Percentiles rank a stretch among this genome's conserved stretches.
These are phyloP conservation scores for Aegilops speltoides DNA, from an alignment of 176 grass and related monocot species.

Conservation along the genomic window DNA sequence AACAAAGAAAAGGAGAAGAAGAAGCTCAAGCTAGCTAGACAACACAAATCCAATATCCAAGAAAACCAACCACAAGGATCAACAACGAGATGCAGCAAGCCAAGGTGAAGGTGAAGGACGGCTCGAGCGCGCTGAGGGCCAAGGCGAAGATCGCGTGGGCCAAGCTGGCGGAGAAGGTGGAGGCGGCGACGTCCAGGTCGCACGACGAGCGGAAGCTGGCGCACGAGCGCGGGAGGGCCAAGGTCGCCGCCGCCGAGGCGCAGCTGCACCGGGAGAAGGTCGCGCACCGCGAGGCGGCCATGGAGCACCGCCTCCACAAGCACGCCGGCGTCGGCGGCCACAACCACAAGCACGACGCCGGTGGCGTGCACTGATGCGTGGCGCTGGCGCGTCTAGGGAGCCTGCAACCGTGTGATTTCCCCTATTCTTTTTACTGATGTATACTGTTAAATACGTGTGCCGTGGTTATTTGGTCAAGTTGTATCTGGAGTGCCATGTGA, in stretches of 20 bases:
- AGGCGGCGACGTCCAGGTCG: conserved; percentile 27
- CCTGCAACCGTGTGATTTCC: not conserved
- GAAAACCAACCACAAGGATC: too few relatives aligned
- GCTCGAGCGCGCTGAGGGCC: conserved; percentile 35
- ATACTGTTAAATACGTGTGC: not conserved
- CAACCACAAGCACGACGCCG: not conserved
- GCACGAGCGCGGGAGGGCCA: conserved; percentile 49
- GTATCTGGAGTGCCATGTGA: not conserved
- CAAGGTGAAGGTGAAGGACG: conserved; percentile 53
- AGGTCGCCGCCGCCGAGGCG: conserved; percentile 51
- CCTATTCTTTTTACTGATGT: not conserved
- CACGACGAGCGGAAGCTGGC: conserved; percentile 36
- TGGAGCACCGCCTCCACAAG: not conserved
- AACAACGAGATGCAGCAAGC: not conserved
- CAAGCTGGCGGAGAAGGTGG: conserved; percentile 40
- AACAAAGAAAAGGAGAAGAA: not conserved
- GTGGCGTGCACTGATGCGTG: not conserved
- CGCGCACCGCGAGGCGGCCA: not conserved
- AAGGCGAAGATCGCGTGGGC: conserved; percentile 45
- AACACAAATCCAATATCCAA: too few relatives aligned
- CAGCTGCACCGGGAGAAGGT: conserved; percentile 10
- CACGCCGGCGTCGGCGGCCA: not conserved
- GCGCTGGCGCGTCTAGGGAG: too few relatives aligned
- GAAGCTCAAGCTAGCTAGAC: not conserved
- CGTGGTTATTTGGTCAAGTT: not conserved